Base-by-base conservation (phyloP, 2,329 filamentous ascomycete species). In the Aspergillus spinulosporus region DNA sequence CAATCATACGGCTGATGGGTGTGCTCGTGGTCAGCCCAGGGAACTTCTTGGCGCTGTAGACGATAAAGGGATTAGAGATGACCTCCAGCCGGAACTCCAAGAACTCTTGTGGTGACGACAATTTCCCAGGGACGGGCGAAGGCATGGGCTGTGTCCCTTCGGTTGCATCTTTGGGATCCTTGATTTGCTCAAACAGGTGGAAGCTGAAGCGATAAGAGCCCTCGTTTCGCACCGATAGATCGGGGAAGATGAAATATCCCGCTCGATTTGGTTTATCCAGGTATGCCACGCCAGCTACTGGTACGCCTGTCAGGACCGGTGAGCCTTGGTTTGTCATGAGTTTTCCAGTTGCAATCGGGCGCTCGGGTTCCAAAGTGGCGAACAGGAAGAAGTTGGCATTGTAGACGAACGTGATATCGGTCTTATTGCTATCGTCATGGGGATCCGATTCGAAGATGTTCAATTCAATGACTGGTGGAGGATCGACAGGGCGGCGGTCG, bases 341-440 rank as follows among this genome's bases (percentile, higher is more conserved):
- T 63, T 92, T 88, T 49, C 89, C 89, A 57, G 91, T 88, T 14
- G 91, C 91, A 58, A 97, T 88, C 31, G 86, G 84, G 37, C 92
- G 89, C 29, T 91, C 89, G 65, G 90, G 87, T 70, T 97, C 92
- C 57, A 99, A 82, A 4, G 92, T 97, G 50, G 92, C 90, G 68
- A 91, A 97, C 40, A 97, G 86, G 77, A 99, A 97, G 83, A 97
- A 97, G 76, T 96, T 96, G 70, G 92, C 92, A 70, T 96, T 93
- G 79, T 97, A 96, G 57, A 86, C 84, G 68, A 96, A 96, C 1
- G 94, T 97, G 67, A 92, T 84, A 59, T 92, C 88, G 54, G 83
- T 82, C 50, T 80, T 76, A 48, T 84, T 80, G 26, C 86, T 80
- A 28, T 86, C 83, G 54, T 79, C 79, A 60, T 69, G 72, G 12